phyloP scores from a whole-genome alignment of 2,329 filamentous ascomycete genomes.

The Zymoseptoria ardabiliae region DNA sequence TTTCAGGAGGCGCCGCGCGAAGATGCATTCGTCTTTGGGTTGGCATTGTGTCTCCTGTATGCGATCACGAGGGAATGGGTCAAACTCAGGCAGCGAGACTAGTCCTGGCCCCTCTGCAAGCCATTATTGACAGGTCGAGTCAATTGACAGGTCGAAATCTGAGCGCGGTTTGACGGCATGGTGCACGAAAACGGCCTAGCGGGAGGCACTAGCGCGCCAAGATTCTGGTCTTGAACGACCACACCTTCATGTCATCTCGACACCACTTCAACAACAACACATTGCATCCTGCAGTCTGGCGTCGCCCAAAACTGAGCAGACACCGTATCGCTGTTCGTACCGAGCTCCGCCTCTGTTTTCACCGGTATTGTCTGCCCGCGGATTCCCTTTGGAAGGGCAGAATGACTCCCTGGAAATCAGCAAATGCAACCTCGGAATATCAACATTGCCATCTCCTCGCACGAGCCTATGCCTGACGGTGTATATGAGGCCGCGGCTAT shows the following conservation, averaged over 20 bases:
- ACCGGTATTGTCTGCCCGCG: too few relatives aligned
- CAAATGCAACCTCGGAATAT: not conserved
- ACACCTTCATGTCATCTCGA: not conserved
- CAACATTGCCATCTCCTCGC: not conserved
- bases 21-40: not conserved
- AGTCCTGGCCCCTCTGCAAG: too few relatives aligned
- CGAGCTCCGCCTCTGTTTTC: not conserved
- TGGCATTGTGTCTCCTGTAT: not conserved
- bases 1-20: not conserved
- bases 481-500: not conserved
- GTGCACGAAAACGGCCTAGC: too few relatives aligned
- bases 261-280: not conserved
- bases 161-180: too few relatives aligned
- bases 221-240: not conserved
- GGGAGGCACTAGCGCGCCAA: not conserved
- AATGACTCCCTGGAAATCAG: too few relatives aligned
- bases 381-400: too few relatives aligned
- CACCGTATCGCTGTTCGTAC: not conserved
- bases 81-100: too few relatives aligned
- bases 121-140: too few relatives aligned
- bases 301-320: not conserved
- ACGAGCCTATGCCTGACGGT: not conserved
- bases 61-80: not conserved
- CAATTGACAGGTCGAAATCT: too few relatives aligned
- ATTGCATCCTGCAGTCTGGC: not conserved